Evolutionary conservation across 345 rosid species (phyloP).

Genomic region (Psidium friedrichsthalianum): DNA sequence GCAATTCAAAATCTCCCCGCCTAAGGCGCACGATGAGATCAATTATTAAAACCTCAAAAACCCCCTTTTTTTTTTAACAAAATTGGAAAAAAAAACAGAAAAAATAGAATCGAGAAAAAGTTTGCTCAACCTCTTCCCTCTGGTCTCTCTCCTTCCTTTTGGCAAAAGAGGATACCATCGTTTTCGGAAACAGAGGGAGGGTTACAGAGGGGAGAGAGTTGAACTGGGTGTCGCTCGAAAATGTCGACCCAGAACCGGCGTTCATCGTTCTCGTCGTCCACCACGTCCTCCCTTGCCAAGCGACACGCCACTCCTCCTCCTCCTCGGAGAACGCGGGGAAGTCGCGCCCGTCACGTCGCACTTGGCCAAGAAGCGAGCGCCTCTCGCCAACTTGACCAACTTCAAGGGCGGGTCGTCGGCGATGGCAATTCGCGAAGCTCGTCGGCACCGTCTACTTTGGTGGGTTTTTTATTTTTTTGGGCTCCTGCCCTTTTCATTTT

Average conservation of each 20-base stretch:
- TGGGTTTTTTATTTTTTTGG: constrained; percentile 5
- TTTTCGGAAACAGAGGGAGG: neutral
- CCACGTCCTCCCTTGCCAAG: constrained; percentile 35
- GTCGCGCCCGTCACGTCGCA: constrained; percentile 19
- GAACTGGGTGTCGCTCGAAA: neutral
- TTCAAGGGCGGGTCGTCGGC: constrained; percentile 21
- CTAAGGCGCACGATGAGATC: neutral
- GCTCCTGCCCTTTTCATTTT: neutral
- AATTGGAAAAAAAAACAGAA: neutral
- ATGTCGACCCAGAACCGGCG: constrained; percentile 30
- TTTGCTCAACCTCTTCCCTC: neutral
- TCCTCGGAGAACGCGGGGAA: constrained; percentile 35
- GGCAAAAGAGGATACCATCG: no score
- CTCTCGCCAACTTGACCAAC: constrained; percentile 55
- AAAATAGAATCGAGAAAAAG: neutral
- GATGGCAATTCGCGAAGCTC: constrained; percentile 23
- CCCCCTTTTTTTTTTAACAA: neutral
- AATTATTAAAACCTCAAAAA: neutral
- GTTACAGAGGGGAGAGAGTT: neutral
- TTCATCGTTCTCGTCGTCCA: constrained; percentile 28
- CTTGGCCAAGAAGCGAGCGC: constrained; percentile 44
- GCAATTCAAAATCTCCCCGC: constrained; percentile 2
- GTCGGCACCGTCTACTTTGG: constrained; percentile 40
- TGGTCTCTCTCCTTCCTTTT: neutral
- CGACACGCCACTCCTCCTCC: constrained; percentile 29